Evolutionary conservation across 106 monocot genomes (phyloP).

Genomic region (Cymbidium sinense): DNA sequence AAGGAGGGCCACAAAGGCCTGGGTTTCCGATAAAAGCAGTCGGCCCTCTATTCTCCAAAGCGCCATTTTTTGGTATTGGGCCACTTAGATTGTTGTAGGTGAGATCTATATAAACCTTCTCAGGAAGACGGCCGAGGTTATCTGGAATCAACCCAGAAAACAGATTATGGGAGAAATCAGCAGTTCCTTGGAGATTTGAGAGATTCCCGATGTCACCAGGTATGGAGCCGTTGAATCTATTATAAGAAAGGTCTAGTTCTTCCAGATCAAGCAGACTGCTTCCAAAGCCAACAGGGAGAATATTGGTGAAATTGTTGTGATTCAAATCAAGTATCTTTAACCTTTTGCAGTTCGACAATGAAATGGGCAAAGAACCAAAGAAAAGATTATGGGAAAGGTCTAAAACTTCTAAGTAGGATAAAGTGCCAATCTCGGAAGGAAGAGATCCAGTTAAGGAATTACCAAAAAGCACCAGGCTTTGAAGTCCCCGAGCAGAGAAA

Average conservation of each 20-base stretch:
- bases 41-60: slow-evolving; percentile 72
- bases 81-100: slow-evolving; percentile 78
- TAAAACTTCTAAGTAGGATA: slow-evolving; percentile 8
- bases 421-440: slow-evolving; percentile 8
- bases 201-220: slow-evolving; percentile 70
- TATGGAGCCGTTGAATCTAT: slow-evolving; percentile 50
- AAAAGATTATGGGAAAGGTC: slow-evolving; percentile 11
- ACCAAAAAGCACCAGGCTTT: slow-evolving; percentile 15
- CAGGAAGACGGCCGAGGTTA: slow-evolving; percentile 69
- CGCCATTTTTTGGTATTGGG: slow-evolving; percentile 69
- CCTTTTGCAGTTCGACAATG: not conserved
- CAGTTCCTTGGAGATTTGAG: slow-evolving; percentile 52
- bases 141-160: slow-evolving; percentile 76
- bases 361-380: slow-evolving; percentile 12
- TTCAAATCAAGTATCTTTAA: slow-evolving; percentile 16
- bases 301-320: slow-evolving; percentile 27
- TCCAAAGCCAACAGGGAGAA: slow-evolving; percentile 54
- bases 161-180: slow-evolving; percentile 71
- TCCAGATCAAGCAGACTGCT: slow-evolving; percentile 34
- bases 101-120: slow-evolving; percentile 90
- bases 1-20: slow-evolving; percentile 68
- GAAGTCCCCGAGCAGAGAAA: not conserved
- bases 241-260: slow-evolving; percentile 69
- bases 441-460: slow-evolving; percentile 13
- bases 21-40: slow-evolving; percentile 90